A percentile compares a stretch with the other conserved stretches of the same genome.
Conservation (phyloP, 2,329 filamentous ascomycete genomes). For the Clarireedia hainanense region DNA sequence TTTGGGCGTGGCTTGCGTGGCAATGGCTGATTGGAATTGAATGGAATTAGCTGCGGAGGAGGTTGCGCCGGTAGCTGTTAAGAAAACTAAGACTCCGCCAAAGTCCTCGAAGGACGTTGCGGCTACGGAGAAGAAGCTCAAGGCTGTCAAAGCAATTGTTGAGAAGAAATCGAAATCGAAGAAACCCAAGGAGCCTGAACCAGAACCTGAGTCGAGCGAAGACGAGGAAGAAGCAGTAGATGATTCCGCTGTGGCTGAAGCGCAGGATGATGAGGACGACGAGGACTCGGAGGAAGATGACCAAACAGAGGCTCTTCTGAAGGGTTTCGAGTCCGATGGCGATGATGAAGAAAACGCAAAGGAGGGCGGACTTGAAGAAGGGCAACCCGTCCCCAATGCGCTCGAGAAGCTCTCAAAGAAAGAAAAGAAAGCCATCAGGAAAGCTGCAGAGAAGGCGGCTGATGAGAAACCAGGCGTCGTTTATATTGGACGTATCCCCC, state of each 20-base stretch:
- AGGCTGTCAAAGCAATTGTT: conserved; percentile 14
- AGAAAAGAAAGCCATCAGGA: conserved; percentile 42
- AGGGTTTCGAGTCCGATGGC: conserved; percentile 40
- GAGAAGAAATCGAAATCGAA: conserved; percentile 16
- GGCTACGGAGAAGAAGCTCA: conserved; percentile 14
- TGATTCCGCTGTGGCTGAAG: conserved; percentile 13
- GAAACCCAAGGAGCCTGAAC: conserved; percentile 12
- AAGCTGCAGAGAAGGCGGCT: conserved; percentile 33
- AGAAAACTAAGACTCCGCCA: conserved; percentile 27
- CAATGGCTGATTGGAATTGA: background rate
- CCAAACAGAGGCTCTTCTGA: conserved; percentile 44
- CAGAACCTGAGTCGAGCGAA: conserved; percentile 1
- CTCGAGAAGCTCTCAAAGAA: conserved; percentile 33
- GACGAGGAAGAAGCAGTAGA: background rate
- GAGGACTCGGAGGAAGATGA: conserved; percentile 36
- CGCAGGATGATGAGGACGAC: conserved; percentile 13
- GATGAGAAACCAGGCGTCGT: conserved; percentile 65
- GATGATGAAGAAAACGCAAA: conserved; percentile 34
- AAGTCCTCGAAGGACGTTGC: conserved; percentile 21
- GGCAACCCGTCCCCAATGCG: conserved; percentile 32
- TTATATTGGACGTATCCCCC: conserved; percentile 84
- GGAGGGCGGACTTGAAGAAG: conserved; percentile 29
- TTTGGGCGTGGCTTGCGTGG: background rate
- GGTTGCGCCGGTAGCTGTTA: conserved; percentile 23
- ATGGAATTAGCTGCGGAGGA: conserved; percentile 24